Conservation (phyloP, 169 alveolate genomes). For the Plasmodium fragile region DNA sequence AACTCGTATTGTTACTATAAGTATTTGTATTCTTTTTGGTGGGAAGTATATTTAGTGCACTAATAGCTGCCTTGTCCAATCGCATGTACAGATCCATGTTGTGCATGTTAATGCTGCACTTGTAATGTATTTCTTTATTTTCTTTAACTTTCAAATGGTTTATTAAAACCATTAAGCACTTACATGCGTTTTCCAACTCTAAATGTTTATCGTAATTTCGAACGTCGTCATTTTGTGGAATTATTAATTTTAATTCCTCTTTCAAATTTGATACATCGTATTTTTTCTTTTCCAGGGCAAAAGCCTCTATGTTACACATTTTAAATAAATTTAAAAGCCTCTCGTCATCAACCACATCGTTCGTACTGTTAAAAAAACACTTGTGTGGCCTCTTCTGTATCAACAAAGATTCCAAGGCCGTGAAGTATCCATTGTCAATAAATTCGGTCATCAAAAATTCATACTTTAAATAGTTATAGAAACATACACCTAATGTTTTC, state of each 20-base stretch:
- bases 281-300: constrained; percentile 42
- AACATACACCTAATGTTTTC: constrained; percentile 70
- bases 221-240: constrained; percentile 79
- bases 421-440: constrained; percentile 74
- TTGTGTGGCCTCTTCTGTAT: constrained; percentile 71
- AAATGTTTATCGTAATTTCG: constrained; percentile 82
- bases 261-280: constrained; percentile 77
- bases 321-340: constrained; percentile 65
- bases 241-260: constrained; percentile 78
- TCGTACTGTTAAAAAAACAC: constrained; percentile 66
- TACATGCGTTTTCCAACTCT: constrained; percentile 78
- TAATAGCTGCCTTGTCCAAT: constrained; percentile 86
- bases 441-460: constrained; percentile 75
- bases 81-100: constrained; percentile 80
- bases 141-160: constrained; percentile 78
- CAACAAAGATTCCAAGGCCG: constrained; percentile 67
- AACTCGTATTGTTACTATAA: constrained; percentile 60
- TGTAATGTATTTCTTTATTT: constrained; percentile 76
- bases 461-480: constrained; percentile 65
- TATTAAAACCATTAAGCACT: constrained; percentile 77
- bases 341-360: constrained; percentile 75
- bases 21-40: constrained; percentile 53
- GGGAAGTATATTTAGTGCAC: constrained; percentile 84
- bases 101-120: constrained; percentile 78
- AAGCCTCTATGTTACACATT: constrained; percentile 47